Evolutionary conservation across 768 basidiomycete species (phyloP).

Genomic region (Clavaria fumosa): DNA sequence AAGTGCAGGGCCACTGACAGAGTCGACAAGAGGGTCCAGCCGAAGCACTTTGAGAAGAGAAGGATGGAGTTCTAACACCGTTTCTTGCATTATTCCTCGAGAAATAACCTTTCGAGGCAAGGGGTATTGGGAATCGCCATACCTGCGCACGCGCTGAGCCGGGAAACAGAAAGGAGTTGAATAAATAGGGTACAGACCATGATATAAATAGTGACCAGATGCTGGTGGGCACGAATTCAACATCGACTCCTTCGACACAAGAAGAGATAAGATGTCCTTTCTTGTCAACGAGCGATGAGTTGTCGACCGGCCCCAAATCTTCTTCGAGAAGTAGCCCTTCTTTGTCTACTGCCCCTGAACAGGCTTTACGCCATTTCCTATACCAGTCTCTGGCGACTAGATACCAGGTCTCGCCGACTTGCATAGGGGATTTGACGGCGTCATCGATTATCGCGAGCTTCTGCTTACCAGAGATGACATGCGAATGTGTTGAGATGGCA

Average conservation of each 20-base stretch:
- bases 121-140: slow-evolving; percentile 40
- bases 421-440: slow-evolving; percentile 33
- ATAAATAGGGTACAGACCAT: slow-evolving; percentile 38
- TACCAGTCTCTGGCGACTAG: slow-evolving; percentile 60
- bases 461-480: slow-evolving; percentile 23
- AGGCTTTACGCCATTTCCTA: slow-evolving; percentile 59
- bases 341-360: slow-evolving; percentile 54
- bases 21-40: slow-evolving; percentile 14
- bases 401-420: slow-evolving; percentile 64
- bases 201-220: slow-evolving; percentile 52
- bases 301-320: slow-evolving; percentile 63
- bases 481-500: slow-evolving; percentile 15
- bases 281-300: slow-evolving; percentile 43
- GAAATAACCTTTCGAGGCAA: slow-evolving; percentile 55
- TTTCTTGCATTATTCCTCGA: slow-evolving; percentile 33
- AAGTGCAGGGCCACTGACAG: slow-evolving; percentile 17
- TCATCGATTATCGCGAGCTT: slow-evolving; percentile 37
- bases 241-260: slow-evolving; percentile 47
- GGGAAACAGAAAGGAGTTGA: slow-evolving; percentile 2
- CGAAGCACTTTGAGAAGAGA: slow-evolving; percentile 41
- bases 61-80: slow-evolving; percentile 58
- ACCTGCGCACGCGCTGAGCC: slow-evolving; percentile 32
- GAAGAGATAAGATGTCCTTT: slow-evolving; percentile 30
- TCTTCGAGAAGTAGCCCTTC: slow-evolving; percentile 44
- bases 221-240: slow-evolving; percentile 58